These are phyloP conservation scores for Fusarium acutatum DNA, from an alignment of 2,329 filamentous ascomycete species.

Conservation along the genomic window DNA sequence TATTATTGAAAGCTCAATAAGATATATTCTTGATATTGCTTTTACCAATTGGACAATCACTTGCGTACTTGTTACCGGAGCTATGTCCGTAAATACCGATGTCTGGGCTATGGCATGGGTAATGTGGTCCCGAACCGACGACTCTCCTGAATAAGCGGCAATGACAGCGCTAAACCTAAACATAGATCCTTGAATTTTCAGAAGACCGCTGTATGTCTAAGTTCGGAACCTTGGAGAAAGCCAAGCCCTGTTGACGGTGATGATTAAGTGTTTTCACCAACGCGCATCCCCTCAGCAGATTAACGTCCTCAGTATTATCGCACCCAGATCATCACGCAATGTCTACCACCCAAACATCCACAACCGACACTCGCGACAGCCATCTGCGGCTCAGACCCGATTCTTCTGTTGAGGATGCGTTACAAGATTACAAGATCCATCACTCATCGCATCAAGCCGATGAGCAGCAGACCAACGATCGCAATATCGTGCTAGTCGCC, in stretches of 20 bases:
- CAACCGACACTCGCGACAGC: background rate
- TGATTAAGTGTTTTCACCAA: background rate
- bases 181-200: no score
- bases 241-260: accelerated
- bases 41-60: no score
- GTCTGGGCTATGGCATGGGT: background rate
- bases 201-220: no score
- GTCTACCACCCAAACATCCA: background rate
- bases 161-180: background rate
- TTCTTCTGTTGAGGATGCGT: background rate
- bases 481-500: background rate
- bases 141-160: background rate
- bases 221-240: no score
- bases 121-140: background rate
- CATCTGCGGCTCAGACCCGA: background rate
- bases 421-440: constrained; percentile 4
- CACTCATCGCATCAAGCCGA: background rate
- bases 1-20: no score
- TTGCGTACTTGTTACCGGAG: no score
- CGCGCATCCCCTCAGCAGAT: background rate
- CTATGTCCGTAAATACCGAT: background rate
- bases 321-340: background rate
- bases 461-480: background rate
- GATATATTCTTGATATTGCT: no score
- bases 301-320: background rate